phyloP scores from a whole-genome alignment of 805 yeast genomes.

The Pichia exigua region DNA sequence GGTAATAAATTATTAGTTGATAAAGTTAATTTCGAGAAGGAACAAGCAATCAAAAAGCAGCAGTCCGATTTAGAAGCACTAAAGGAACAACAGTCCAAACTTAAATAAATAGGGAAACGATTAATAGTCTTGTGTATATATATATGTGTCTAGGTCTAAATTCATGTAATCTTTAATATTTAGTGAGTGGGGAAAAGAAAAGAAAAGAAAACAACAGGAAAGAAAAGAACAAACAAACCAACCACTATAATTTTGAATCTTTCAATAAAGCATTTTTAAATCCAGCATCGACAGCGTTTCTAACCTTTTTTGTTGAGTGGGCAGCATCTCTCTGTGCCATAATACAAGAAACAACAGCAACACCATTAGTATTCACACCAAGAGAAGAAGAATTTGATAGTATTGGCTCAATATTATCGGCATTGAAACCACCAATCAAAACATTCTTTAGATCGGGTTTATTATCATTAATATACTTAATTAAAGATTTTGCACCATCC shows the following conservation, averaged over 20 bases:
- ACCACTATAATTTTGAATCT: too few species aligned
- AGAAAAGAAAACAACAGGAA: too few species aligned
- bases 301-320: conserved; percentile 33
- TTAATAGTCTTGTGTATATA: background rate
- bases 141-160: background rate
- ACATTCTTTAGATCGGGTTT: conserved; percentile 46
- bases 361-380: conserved; percentile 58
- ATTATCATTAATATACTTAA: conserved; percentile 37
- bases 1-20: conserved; percentile 31
- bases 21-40: conserved; percentile 40
- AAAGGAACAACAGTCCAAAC: conserved; percentile 30
- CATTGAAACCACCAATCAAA: conserved; percentile 74
- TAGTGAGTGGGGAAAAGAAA: too few species aligned
- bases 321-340: conserved; percentile 57
- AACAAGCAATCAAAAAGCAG: conserved; percentile 34
- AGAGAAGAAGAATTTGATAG: conserved; percentile 40
- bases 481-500: conserved; percentile 49
- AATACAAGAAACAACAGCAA: conserved; percentile 81
- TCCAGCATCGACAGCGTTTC: background rate
- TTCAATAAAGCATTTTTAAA: background rate
- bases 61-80: conserved; percentile 33
- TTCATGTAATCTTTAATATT: too few species aligned
- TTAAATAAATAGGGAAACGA: background rate
- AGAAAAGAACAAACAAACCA: too few species aligned
- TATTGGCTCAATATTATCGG: conserved; percentile 51